Percentiles rank a stretch among this genome's conserved stretches.
phyloP scores from a whole-genome alignment of 768 basidiomycete species.

The Phanerochaete sordida region DNA sequence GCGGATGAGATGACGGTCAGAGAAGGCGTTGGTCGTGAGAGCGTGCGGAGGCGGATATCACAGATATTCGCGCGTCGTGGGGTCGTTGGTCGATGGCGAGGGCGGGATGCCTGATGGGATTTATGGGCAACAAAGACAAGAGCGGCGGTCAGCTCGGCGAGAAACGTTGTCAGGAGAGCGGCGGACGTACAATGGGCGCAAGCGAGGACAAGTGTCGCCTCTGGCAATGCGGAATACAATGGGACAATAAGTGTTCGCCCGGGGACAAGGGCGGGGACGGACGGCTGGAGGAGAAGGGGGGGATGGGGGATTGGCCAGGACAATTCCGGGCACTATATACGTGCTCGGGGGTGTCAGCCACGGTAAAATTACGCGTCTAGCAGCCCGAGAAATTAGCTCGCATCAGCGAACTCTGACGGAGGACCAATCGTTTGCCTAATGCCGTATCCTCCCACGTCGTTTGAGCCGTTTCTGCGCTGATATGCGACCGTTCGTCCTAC shows the following conservation, averaged over 20 bases:
- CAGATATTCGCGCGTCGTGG: constrained; percentile 17
- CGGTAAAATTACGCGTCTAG: not conserved
- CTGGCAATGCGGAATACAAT: constrained; percentile 13
- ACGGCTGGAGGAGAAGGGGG: constrained; percentile 18
- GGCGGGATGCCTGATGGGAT: constrained; percentile 10
- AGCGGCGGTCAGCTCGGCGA: constrained; percentile 18
- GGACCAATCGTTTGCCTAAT: not conserved
- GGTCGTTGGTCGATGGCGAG: constrained; percentile 7
- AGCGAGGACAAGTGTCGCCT: constrained; percentile 14
- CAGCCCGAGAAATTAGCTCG: not conserved
- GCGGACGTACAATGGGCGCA: constrained; percentile 13
- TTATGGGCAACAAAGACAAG: constrained; percentile 10
- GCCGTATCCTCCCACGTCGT: not conserved
- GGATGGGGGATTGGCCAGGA: constrained; percentile 16
- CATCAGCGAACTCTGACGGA: not conserved
- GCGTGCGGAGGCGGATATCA: constrained; percentile 11
- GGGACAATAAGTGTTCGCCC: constrained; percentile 18
- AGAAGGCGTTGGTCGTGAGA: constrained; percentile 13
- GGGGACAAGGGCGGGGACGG: constrained; percentile 16
- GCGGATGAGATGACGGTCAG: constrained; percentile 13
- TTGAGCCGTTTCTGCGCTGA: not conserved
- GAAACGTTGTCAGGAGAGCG: constrained; percentile 16
- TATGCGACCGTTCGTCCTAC: not conserved
- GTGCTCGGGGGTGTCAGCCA: not conserved
- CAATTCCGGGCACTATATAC: constrained; percentile 22